Conservation (phyloP, 306 rosid genomes). For the Vigna mungo region DNA sequence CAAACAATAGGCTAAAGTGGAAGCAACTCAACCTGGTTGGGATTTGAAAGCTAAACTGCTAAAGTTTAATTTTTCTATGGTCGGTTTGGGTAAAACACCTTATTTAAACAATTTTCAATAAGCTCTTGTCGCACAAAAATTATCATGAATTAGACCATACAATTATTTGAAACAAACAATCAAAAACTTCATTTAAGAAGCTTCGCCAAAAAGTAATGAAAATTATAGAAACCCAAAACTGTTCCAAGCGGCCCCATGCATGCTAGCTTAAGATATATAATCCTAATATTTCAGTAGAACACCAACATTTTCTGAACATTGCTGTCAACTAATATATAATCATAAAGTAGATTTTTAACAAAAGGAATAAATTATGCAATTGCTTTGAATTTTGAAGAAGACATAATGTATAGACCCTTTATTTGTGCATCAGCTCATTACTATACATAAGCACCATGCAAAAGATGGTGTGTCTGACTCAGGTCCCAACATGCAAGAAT, state of each 20-base stretch:
- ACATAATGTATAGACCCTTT: constrained; percentile 30
- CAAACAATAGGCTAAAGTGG: constrained; percentile 12
- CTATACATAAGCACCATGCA: constrained; percentile 48
- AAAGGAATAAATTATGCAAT: constrained; percentile 30
- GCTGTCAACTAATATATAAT: constrained; percentile 42
- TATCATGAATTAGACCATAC: not conserved
- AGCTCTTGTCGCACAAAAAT: not conserved
- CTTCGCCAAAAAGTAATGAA: not conserved
- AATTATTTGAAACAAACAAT: not conserved
- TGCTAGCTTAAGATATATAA: constrained; percentile 19
- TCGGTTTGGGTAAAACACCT: not conserved
- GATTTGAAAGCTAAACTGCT: constrained; percentile 17
- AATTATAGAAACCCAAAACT: not conserved
- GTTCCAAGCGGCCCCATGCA: not conserved
- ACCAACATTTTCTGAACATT: constrained; percentile 16
- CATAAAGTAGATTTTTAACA: not conserved
- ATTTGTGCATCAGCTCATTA: constrained; percentile 37
- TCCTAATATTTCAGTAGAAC: constrained; percentile 24
- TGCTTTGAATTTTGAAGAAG: constrained; percentile 38
- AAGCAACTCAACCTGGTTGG: constrained; percentile 22
- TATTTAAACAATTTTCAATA: not conserved
- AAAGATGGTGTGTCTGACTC: constrained; percentile 83
- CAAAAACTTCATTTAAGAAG: not conserved
- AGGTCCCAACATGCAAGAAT: constrained; percentile 42
- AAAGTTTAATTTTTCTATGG: not conserved